These are phyloP conservation scores for Russula emetica DNA, from an alignment of 768 basidiomycete genomes.

Conservation along the genomic window DNA sequence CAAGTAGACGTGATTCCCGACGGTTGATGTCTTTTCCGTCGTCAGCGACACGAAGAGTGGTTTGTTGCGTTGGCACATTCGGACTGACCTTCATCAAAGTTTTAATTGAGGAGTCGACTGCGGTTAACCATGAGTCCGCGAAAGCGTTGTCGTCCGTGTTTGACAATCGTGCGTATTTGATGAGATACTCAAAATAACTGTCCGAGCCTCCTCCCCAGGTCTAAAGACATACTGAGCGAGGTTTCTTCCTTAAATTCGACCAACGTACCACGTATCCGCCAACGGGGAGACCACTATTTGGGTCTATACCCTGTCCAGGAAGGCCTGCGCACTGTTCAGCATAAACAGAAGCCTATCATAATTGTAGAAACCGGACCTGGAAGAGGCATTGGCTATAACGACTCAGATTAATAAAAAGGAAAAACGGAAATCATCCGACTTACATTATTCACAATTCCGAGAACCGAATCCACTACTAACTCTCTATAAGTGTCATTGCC, in stretches of 20 bases:
- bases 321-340: conserved; percentile 40
- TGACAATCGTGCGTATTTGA: conserved; percentile 65
- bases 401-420: not conserved
- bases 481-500: conserved; percentile 55
- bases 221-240: conserved; percentile 34
- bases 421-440: conserved; percentile 21
- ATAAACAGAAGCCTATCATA: conserved; percentile 4
- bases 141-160: conserved; percentile 63
- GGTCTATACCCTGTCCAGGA: conserved; percentile 56
- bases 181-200: conserved; percentile 74
- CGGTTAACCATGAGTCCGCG: conserved; percentile 62
- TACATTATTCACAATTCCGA: conserved; percentile 45
- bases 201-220: conserved; percentile 70
- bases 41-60: not conserved
- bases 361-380: conserved; percentile 6
- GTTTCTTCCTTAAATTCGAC: not conserved
- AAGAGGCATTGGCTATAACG: conserved; percentile 38
- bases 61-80: fast-evolving
- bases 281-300: conserved; percentile 28
- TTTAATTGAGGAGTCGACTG: conserved; percentile 67
- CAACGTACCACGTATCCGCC: not conserved
- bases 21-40: conserved; percentile 53
- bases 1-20: conserved; percentile 57
- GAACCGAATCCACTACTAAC: conserved; percentile 30
- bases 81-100: conserved; percentile 48